phyloP scores from a whole-genome alignment of 352 stramenopile genomes.

The Globisporangium parvum region DNA sequence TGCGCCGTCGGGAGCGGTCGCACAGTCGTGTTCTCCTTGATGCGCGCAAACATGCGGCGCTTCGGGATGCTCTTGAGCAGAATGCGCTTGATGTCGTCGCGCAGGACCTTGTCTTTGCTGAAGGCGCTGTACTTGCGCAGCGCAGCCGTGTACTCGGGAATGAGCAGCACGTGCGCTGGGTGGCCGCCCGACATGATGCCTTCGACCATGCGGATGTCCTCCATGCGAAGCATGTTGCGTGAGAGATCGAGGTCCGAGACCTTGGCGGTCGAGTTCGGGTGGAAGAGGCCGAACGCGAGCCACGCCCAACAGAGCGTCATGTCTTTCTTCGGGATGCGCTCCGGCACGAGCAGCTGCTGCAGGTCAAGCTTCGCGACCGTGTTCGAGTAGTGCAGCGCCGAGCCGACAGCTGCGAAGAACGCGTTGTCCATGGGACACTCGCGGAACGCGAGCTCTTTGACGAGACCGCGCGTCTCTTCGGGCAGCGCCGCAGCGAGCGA shows the following conservation, averaged over 20 bases:
- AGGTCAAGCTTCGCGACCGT: conserved; percentile 42
- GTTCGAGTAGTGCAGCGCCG: conserved; percentile 52
- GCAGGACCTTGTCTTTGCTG: conserved; percentile 39
- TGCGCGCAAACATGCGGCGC: conserved; percentile 36
- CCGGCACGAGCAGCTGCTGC: conserved; percentile 39
- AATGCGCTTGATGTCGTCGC: conserved; percentile 40
- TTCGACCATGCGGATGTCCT: conserved; percentile 42
- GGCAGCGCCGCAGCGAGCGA: conserved; percentile 35
- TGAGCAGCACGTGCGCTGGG: conserved; percentile 37
- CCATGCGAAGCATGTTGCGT: conserved; percentile 51
- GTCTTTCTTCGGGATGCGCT: conserved; percentile 30
- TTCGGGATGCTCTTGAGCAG: conserved; percentile 44
- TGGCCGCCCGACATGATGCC: conserved; percentile 47
- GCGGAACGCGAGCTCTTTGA: conserved; percentile 36
- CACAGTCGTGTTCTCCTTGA: conserved; percentile 38
- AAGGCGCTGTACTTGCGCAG: conserved; percentile 47
- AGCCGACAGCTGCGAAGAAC: conserved; percentile 43
- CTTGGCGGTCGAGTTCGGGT: conserved; percentile 43
- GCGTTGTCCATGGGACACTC: conserved; percentile 47
- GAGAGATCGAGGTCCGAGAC: conserved; percentile 39
- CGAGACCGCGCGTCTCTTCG: conserved; percentile 30
- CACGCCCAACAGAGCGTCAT: conserved; percentile 45
- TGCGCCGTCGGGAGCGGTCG: conserved; percentile 38
- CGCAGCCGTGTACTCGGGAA: conserved; percentile 37
- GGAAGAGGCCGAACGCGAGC: conserved; percentile 47